phyloP scores from a whole-genome alignment of 2,329 filamentous ascomycete species.

The Scedosporium boydii region DNA sequence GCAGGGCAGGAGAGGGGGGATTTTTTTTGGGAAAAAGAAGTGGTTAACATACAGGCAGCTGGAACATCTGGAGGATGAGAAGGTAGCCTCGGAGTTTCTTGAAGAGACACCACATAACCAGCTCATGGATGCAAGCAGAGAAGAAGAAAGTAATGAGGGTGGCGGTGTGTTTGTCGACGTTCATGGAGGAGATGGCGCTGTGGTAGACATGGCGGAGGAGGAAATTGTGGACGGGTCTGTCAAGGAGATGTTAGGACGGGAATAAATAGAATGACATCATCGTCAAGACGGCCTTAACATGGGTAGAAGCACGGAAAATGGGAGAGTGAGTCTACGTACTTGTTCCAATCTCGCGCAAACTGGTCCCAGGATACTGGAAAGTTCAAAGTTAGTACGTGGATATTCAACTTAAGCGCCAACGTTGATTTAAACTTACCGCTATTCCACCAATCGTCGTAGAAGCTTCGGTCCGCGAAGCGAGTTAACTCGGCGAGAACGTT shows the following conservation, averaged over 20 bases:
- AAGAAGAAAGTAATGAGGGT: constrained; percentile 69
- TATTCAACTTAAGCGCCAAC: neutral
- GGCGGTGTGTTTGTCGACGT: constrained; percentile 59
- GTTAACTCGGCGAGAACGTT: constrained; percentile 72
- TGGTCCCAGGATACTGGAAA: constrained; percentile 56
- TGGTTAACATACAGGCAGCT: constrained; percentile 48
- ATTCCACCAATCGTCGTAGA: constrained; percentile 60
- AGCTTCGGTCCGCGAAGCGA: constrained; percentile 66
- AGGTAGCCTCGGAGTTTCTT: constrained; percentile 68
- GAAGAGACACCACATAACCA: constrained; percentile 75
- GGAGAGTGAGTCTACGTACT: constrained; percentile 16
- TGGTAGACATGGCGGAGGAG: constrained; percentile 72
- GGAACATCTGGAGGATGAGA: constrained; percentile 62
- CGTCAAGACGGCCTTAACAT: neutral
- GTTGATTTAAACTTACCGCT: constrained; percentile 25
- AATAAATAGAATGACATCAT: neutral
- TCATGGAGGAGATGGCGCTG: constrained; percentile 63
- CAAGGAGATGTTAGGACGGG: neutral
- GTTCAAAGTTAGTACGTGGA: too few relatives aligned
- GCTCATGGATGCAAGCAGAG: constrained; percentile 61
- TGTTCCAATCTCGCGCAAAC: constrained; percentile 73
- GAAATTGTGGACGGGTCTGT: constrained; percentile 63
- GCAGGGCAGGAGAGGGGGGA: neutral
- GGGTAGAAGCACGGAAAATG: neutral
- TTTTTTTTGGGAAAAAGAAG: neutral